Percentiles rank a stretch among this genome's conserved stretches.
Evolutionary conservation across 108 stramenopile species (phyloP).

Genomic region (Nitzschia putrida): DNA sequence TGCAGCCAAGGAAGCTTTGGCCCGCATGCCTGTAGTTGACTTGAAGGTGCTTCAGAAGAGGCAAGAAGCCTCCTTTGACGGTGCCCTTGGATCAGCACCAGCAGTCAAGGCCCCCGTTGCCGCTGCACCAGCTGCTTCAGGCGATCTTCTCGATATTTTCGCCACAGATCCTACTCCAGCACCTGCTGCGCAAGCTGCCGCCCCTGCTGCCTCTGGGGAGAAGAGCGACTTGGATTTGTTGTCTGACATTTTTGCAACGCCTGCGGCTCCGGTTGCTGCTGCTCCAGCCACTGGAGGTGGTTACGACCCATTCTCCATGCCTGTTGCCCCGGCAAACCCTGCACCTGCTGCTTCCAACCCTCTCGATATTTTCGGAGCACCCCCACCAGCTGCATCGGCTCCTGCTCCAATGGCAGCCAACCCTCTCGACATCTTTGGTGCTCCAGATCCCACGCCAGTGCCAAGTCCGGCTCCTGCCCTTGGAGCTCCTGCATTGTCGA

Average conservation of each 20-base stretch:
- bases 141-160: conserved; percentile 92
- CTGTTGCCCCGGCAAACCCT: conserved; percentile 20
- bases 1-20: conserved; percentile 87
- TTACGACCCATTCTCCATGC: conserved; percentile 40
- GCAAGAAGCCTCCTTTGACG: conserved; percentile 26
- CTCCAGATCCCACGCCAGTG: conserved; percentile 23
- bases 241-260: conserved; percentile 86
- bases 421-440: conserved; percentile 63
- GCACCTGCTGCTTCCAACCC: conserved; percentile 45
- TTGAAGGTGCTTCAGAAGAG: conserved; percentile 79
- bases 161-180: conserved; percentile 60
- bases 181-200: conserved; percentile 48
- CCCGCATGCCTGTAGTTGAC: conserved; percentile 94
- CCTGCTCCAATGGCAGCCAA: conserved; percentile 27
- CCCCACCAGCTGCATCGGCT: conserved; percentile 36
- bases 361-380: conserved; percentile 65
- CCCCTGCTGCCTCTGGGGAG: conserved; percentile 30
- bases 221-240: conserved; percentile 87
- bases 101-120: conserved; percentile 24
- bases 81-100: conserved; percentile 14
- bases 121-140: conserved; percentile 42
- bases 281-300: conserved; percentile 43
- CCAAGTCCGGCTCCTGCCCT: conserved; percentile 21
- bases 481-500: conserved; percentile 33
- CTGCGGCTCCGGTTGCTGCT: conserved; percentile 46